Percentiles rank a stretch among this genome's conserved stretches.
Conservation (phyloP, 2,329 filamentous ascomycete species). For the Aspergillus ibericus region DNA sequence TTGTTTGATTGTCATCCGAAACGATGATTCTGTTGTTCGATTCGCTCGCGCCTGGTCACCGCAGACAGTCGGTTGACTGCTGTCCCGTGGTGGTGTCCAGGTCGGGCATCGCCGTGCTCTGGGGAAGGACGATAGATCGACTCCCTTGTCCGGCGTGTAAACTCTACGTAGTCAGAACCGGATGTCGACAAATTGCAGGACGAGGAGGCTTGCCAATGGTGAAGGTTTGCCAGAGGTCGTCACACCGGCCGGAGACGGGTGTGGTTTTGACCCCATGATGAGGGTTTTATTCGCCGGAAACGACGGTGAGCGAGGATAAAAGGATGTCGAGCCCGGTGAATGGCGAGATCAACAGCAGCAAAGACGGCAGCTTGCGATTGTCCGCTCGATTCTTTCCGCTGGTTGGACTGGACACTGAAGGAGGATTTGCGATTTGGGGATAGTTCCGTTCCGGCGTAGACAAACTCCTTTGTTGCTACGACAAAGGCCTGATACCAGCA, state of each 20-base stretch:
- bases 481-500: neutral
- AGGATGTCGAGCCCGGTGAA: neutral
- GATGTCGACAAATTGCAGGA: neutral
- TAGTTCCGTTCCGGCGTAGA: neutral
- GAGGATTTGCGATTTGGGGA: neutral
- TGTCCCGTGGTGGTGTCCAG: neutral
- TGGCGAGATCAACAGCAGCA: neutral
- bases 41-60: slow-evolving; percentile 1
- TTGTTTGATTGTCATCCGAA: neutral
- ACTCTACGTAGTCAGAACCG: neutral
- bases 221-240: neutral
- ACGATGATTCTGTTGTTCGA: neutral
- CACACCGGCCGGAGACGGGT: neutral
- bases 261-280: slow-evolving; percentile 3
- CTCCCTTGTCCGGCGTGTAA: neutral
- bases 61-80: slow-evolving; percentile 1
- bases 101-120: neutral
- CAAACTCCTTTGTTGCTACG: neutral
- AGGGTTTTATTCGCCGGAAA: neutral
- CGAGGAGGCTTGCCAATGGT: neutral
- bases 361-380: neutral
- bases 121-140: neutral
- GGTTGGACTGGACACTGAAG: neutral
- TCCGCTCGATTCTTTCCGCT: neutral
- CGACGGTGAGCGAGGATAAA: neutral